These are phyloP conservation scores for Hygrocybe coccinea DNA, from an alignment of 768 basidiomycete species.

Conservation along the genomic window DNA sequence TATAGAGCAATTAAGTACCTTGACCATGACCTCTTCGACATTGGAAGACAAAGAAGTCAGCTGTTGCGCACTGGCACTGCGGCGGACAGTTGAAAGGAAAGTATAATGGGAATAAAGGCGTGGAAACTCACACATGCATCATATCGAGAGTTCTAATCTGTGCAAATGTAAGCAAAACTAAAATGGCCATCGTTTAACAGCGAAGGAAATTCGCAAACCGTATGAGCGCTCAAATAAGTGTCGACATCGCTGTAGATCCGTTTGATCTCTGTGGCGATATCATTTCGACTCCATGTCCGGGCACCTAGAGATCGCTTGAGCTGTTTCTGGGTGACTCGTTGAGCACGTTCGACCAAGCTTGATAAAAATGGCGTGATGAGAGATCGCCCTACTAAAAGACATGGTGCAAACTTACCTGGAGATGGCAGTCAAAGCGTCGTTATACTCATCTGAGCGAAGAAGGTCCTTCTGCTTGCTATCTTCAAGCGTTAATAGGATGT, in stretches of 20 bases:
- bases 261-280: background rate
- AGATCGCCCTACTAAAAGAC: background rate
- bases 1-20: background rate
- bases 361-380: background rate
- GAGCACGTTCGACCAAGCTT: background rate
- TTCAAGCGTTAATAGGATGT: background rate
- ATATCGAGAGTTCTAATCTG: background rate
- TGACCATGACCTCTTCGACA: constrained; percentile 4
- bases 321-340: background rate
- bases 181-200: background rate
- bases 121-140: background rate
- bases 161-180: background rate
- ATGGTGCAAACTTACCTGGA: background rate
- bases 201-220: background rate
- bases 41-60: background rate
- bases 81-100: background rate
- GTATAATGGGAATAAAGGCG: no score
- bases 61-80: background rate
- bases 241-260: background rate
- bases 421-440: background rate
- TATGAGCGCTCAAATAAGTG: background rate
- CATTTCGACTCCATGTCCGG: constrained; percentile 1
- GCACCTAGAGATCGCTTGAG: background rate
- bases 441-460: background rate
- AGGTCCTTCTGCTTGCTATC: background rate